Conservation (phyloP, 257 asterid species). For the Phtheirospermum japonicum region DNA sequence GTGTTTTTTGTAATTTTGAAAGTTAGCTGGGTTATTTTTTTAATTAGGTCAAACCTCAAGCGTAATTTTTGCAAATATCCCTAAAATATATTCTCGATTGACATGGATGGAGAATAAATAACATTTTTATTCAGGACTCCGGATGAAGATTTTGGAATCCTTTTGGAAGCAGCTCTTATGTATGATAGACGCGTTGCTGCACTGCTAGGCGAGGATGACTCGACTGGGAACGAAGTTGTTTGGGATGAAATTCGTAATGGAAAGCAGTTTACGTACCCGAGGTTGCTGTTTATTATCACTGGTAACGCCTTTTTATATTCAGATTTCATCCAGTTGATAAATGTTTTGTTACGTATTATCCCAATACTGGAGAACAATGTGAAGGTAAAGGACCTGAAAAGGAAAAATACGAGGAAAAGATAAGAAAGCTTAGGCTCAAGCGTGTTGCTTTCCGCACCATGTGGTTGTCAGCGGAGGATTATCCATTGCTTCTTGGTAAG, state of each 20-base stretch:
- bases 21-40: not conserved
- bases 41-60: not conserved
- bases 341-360: not conserved
- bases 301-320: slow-evolving; percentile 46
- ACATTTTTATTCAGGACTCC: slow-evolving; percentile 65
- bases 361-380: slow-evolving; percentile 13
- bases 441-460: slow-evolving; percentile 95
- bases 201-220: slow-evolving; percentile 67
- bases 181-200: slow-evolving; percentile 95
- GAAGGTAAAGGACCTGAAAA: slow-evolving; percentile 98
- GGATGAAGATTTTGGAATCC: slow-evolving; percentile 91
- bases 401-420: slow-evolving; percentile 83
- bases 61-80: not conserved
- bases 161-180: slow-evolving; percentile 95
- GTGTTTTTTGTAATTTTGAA: not conserved
- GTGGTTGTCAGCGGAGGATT: slow-evolving; percentile 97
- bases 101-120: slow-evolving; percentile 25
- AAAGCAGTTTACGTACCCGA: slow-evolving; percentile 60
- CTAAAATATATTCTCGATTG: slow-evolving; percentile 8
- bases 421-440: slow-evolving; percentile 72
- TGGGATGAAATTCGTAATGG: slow-evolving; percentile 71
- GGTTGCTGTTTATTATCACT: slow-evolving; percentile 85
- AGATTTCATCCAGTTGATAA: not conserved
- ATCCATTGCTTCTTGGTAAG: slow-evolving; percentile 94
- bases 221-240: slow-evolving; percentile 50